Evolutionary conservation across 768 basidiomycete genomes (phyloP).

Genomic region (Pleurotus citrinopileatus): DNA sequence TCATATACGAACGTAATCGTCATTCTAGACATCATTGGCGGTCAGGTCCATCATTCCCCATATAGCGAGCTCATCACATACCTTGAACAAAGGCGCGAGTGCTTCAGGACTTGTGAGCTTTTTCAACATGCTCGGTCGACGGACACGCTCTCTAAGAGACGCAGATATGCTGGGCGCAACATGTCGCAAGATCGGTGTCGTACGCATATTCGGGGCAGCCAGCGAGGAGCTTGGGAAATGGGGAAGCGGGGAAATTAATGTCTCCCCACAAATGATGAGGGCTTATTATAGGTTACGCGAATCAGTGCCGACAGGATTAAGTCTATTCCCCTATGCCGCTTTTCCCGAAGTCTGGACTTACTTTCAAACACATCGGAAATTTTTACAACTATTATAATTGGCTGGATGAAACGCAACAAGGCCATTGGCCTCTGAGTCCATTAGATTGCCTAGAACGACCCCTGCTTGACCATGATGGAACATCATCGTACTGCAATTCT

Average conservation of each 20-base stretch:
- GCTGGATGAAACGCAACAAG: no score
- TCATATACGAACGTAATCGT: conserved; percentile 39
- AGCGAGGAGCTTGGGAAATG: not conserved
- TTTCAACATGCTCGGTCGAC: conserved; percentile 33
- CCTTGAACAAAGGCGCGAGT: conserved; percentile 41
- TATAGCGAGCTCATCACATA: conserved; percentile 11
- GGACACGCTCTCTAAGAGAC: conserved; percentile 39
- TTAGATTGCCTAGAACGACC: no score
- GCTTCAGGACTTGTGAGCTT: conserved; percentile 35
- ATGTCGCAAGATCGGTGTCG: conserved; percentile 28
- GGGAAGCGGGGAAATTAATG: conserved; percentile 1
- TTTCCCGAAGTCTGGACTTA: not conserved
- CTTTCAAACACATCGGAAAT: not conserved
- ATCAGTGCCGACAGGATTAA: not conserved
- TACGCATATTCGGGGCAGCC: conserved; percentile 23
- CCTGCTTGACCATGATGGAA: no score
- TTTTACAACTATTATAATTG: no score
- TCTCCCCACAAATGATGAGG: not conserved
- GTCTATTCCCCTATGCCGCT: not conserved
- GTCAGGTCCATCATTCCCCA: not conserved
- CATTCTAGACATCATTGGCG: conserved; percentile 28
- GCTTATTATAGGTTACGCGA: conserved; percentile 7
- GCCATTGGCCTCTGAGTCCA: no score
- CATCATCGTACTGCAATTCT: no score
- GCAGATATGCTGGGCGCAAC: conserved; percentile 24